Evolutionary conservation across 805 yeast species (phyloP).

Genomic region (Metschnikowia sp.): DNA sequence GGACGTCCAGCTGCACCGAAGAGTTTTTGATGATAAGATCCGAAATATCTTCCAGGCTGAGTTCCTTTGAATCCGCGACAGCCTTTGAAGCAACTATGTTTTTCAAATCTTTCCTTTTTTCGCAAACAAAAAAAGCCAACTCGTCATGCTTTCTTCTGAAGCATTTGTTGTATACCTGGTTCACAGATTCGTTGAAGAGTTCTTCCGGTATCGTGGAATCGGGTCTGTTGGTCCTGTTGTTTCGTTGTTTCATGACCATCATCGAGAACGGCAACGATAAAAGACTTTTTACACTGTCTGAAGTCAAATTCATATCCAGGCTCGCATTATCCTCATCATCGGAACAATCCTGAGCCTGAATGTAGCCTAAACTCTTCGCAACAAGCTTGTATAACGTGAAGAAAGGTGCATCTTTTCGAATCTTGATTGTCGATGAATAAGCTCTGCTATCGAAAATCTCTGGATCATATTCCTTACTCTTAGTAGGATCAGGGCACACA

Average conservation of each 20-base stretch:
- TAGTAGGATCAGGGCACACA: constrained; percentile 59
- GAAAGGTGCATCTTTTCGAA: constrained; percentile 55
- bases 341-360: constrained; percentile 3
- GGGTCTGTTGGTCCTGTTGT: constrained; percentile 69
- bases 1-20: constrained; percentile 13
- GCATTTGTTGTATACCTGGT: constrained; percentile 46
- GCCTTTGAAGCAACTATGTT: constrained; percentile 10
- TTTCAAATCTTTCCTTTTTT: constrained; percentile 41
- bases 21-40: constrained; percentile 11
- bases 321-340: constrained; percentile 2
- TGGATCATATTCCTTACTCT: constrained; percentile 43
- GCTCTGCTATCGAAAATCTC: constrained; percentile 46
- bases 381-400: constrained; percentile 49
- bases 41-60: constrained; percentile 22
- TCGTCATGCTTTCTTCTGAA: constrained; percentile 47
- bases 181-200: constrained; percentile 41
- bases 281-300: background rate
- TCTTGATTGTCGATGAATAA: constrained; percentile 47
- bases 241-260: constrained; percentile 64
- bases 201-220: constrained; percentile 34
- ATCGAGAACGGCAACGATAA: constrained; percentile 44
- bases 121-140: constrained; percentile 66
- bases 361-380: constrained; percentile 40
- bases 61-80: constrained; percentile 20
- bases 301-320: background rate